phyloP scores from a whole-genome alignment of 1,284 basidiomycete species.

The Cutaneotrichosporon sp. region DNA sequence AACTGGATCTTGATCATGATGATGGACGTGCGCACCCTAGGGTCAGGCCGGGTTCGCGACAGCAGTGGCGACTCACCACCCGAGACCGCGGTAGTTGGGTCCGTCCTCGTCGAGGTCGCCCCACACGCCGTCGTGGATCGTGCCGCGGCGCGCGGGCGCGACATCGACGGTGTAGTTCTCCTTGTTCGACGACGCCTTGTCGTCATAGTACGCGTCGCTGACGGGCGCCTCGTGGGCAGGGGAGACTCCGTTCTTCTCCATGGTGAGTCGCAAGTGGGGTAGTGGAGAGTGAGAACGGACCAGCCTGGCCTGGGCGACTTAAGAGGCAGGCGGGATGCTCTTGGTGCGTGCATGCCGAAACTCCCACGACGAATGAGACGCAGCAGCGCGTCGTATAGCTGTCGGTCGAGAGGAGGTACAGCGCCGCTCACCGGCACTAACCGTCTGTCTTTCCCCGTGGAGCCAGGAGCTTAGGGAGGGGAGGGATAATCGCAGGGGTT shows the following conservation, averaged over 20 bases:
- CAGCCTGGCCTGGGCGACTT: neutral
- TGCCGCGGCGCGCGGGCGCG: neutral
- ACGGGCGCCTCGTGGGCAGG: neutral
- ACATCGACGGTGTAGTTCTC: neutral
- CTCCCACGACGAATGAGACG: too few species aligned
- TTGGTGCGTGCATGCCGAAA: neutral
- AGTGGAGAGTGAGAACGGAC: neutral
- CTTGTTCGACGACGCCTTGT: neutral
- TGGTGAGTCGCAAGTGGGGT: too few species aligned
- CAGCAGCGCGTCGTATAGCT: too few species aligned
- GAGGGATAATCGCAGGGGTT: too few species aligned
- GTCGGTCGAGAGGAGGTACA: too few species aligned
- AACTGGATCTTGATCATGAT: conserved; percentile 47
- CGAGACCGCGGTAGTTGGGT: conserved; percentile 46
- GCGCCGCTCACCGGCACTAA: too few species aligned
- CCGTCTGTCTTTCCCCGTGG: too few species aligned
- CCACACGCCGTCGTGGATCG: conserved; percentile 43
- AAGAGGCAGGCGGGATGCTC: too few species aligned
- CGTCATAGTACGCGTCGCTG: neutral
- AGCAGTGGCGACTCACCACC: conserved; percentile 34
- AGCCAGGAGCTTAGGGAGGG: too few species aligned
- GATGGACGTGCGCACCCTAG: conserved; percentile 37
- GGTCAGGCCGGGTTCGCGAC: neutral
- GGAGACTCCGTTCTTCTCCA: neutral
- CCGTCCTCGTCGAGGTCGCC: conserved; percentile 40